phyloP scores from a whole-genome alignment of 768 basidiomycete species.

The Termitomyces sp. region DNA sequence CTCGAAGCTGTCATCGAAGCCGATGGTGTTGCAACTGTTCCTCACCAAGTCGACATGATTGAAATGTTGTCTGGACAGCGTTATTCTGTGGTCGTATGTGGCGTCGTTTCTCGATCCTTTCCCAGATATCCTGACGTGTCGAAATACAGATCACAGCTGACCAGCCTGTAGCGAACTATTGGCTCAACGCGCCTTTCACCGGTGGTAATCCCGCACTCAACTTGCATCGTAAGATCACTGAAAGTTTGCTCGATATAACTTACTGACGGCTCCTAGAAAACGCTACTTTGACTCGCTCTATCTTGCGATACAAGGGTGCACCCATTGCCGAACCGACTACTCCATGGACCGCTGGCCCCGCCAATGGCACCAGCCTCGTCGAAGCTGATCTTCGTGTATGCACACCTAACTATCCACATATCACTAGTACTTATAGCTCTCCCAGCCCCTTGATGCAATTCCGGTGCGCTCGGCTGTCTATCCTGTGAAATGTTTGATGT shows the following conservation, averaged over 20 bases:
- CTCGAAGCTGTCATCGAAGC: conserved; percentile 28
- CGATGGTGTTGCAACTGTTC: conserved; percentile 29
- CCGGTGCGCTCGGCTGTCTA: neutral
- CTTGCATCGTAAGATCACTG: conserved; percentile 21
- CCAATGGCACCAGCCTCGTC: conserved; percentile 8
- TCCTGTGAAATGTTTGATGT: neutral
- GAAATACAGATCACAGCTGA: conserved; percentile 27
- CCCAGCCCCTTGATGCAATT: conserved; percentile 8
- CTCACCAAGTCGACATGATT: conserved; percentile 30
- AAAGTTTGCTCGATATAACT: too few relatives aligned
- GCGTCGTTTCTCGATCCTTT: neutral
- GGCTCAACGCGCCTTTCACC: conserved; percentile 32
- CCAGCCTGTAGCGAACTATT: conserved; percentile 42
- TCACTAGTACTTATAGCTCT: neutral
- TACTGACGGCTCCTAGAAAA: conserved; percentile 11
- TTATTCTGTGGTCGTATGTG: conserved; percentile 35
- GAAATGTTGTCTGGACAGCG: conserved; percentile 44
- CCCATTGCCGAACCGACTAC: conserved; percentile 24
- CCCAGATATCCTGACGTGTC: neutral
- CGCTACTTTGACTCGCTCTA: conserved; percentile 21
- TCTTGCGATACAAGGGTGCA: conserved; percentile 34
- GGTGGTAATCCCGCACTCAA: conserved; percentile 26
- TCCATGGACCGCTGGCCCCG: conserved; percentile 17
- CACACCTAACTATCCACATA: neutral
- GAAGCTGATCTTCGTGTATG: conserved; percentile 13